phyloP scores from a whole-genome alignment of 495 filamentous ascomycete genomes.

The Aspergillus olivimuriae region DNA sequence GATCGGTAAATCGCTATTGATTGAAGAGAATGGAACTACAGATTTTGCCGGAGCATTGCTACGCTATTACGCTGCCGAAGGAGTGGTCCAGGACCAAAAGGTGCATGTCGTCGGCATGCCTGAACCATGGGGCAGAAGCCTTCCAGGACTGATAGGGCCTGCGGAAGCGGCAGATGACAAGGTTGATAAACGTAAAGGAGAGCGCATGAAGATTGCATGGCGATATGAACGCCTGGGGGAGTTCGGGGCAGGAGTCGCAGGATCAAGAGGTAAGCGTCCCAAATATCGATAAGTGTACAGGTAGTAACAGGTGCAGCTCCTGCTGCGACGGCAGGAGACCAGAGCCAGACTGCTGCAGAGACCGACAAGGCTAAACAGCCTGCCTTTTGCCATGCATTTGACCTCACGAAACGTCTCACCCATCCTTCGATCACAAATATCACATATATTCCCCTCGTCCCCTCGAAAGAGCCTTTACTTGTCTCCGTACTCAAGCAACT shows the following conservation, averaged over 20 bases:
- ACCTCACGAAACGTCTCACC: slow-evolving; percentile 76
- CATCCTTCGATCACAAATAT: slow-evolving; percentile 52
- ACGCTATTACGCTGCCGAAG: slow-evolving; percentile 88
- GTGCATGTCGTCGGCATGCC: slow-evolving; percentile 78
- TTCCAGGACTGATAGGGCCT: slow-evolving; percentile 64
- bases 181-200: slow-evolving; percentile 38
- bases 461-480: slow-evolving; percentile 55
- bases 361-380: slow-evolving; percentile 17
- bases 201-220: slow-evolving; percentile 99
- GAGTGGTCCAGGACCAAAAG: slow-evolving; percentile 82
- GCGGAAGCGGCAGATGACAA: slow-evolving; percentile 40
- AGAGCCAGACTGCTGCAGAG: slow-evolving; percentile 16
- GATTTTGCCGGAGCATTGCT: slow-evolving; percentile 84
- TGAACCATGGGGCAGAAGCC: slow-evolving; percentile 72
- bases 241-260: slow-evolving; percentile 45
- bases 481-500: slow-evolving; percentile 56
- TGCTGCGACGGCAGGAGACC: slow-evolving; percentile 18
- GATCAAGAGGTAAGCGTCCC: slow-evolving; percentile 45
- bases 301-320: slow-evolving; percentile 20
- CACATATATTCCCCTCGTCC: slow-evolving; percentile 48
- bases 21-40: slow-evolving; percentile 93
- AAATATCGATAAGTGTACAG: slow-evolving; percentile 3
- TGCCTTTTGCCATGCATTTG: slow-evolving; percentile 82
- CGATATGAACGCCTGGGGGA: slow-evolving; percentile 83
- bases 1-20: slow-evolving; percentile 69